Evolutionary conservation across 2,329 filamentous ascomycete species (phyloP).

Genomic region (Alternaria infectoria): DNA sequence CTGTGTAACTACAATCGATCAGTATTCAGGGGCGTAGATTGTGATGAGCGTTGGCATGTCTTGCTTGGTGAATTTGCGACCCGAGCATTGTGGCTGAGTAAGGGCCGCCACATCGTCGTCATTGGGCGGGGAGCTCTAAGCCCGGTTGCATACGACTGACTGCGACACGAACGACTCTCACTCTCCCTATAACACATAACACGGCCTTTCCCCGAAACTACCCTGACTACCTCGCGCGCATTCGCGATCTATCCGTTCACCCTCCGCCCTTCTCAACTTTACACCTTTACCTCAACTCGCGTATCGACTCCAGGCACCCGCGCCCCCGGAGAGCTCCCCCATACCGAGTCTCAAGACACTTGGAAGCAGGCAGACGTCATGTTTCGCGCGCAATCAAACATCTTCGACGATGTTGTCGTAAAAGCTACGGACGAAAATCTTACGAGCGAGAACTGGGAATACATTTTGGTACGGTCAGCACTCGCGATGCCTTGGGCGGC

Average conservation of each 20-base stretch:
- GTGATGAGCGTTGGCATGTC: background rate
- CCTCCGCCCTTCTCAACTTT: background rate
- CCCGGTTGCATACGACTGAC: constrained; percentile 22
- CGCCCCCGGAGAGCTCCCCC: constrained; percentile 6
- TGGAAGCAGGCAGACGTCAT: constrained; percentile 40
- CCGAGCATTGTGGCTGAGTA: constrained; percentile 18
- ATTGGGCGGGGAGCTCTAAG: constrained; percentile 28
- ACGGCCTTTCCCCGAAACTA: background rate
- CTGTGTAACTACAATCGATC: background rate
- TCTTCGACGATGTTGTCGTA: constrained; percentile 73
- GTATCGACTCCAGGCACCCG: constrained; percentile 9
- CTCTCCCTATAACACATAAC: constrained; percentile 8
- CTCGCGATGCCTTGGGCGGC: background rate
- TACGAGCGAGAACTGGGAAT: constrained; percentile 81
- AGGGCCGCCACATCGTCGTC: constrained; percentile 24
- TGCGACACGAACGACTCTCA: constrained; percentile 4
- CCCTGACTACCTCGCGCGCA: background rate
- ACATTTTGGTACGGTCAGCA: constrained; percentile 61
- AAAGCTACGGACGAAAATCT: constrained; percentile 98
- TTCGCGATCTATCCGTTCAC: background rate
- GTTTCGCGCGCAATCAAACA: constrained; percentile 66
- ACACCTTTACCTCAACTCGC: background rate
- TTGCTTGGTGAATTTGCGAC: background rate
- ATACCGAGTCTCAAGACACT: background rate
- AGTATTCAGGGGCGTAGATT: background rate